Percentiles rank a stretch among this genome's conserved stretches.
These are phyloP conservation scores for Monilinia aucupariae DNA, from an alignment of 2,329 filamentous ascomycete species.

Conservation along the genomic window DNA sequence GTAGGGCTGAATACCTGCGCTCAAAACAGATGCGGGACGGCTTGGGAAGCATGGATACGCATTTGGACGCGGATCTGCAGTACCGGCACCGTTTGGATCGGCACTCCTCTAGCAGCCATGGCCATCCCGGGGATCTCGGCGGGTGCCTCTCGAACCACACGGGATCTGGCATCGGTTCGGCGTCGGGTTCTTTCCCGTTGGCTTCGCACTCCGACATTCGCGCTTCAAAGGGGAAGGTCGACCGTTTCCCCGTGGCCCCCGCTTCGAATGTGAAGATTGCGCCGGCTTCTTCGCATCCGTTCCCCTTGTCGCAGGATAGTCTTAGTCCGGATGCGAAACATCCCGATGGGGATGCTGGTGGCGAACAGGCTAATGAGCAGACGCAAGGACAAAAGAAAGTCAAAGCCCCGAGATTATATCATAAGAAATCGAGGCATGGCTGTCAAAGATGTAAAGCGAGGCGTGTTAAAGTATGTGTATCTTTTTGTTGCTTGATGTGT, in stretches of 20 bases:
- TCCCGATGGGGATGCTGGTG: not conserved
- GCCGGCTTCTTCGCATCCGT: not conserved
- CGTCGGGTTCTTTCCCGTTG: not conserved
- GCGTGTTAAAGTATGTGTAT: slow-evolving; percentile 33
- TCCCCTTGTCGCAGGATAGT: not conserved
- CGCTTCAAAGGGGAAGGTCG: not conserved
- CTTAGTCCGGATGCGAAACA: not conserved
- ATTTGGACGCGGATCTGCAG: slow-evolving; percentile 1
- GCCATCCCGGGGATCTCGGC: not conserved
- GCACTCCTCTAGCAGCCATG: not conserved
- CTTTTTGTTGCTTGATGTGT: not conserved
- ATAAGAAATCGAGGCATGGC: slow-evolving; percentile 35
- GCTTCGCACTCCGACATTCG: not conserved
- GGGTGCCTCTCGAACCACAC: not conserved
- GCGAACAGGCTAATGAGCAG: not conserved
- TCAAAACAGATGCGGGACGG: not conserved
- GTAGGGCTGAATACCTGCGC: not conserved
- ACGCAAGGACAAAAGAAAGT: slow-evolving; percentile 4
- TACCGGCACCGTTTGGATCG: not conserved
- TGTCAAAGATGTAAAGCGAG: slow-evolving; percentile 33
- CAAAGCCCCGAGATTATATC: slow-evolving; percentile 31
- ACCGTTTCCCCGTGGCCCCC: not conserved
- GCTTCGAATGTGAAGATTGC: not conserved
- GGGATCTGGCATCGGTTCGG: not conserved
- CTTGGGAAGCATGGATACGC: slow-evolving; percentile 4